These are phyloP conservation scores for Clarireedia sp. DNA, from an alignment of 2,329 filamentous ascomycete genomes.

Conservation along the genomic window DNA sequence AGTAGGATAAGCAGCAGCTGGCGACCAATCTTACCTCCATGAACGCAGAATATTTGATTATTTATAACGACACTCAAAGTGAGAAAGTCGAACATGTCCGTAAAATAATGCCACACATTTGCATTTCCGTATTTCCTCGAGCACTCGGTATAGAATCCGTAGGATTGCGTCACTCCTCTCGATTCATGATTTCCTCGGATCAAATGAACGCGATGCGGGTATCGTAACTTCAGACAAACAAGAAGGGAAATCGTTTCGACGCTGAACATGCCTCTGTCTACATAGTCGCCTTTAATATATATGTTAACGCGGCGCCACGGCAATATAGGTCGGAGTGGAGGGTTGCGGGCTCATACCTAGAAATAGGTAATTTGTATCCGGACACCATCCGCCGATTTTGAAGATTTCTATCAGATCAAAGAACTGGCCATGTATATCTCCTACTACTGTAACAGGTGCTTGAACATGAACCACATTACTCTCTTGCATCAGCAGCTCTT, in stretches of 20 bases:
- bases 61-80: conserved; percentile 97
- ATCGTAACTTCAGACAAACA: conserved; percentile 93
- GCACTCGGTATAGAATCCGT: conserved; percentile 98
- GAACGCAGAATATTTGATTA: conserved; percentile 97
- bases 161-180: conserved; percentile 94
- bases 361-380: conserved; percentile 97
- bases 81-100: conserved; percentile 99
- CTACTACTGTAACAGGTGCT: conserved; percentile 92
- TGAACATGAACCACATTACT: conserved; percentile 98
- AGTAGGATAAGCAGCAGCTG: conserved; percentile 13
- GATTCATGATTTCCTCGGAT: conserved; percentile 98
- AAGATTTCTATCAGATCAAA: conserved; percentile 99
- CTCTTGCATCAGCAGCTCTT: conserved; percentile 98
- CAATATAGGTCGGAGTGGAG: not conserved
- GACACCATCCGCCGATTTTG: conserved; percentile 93
- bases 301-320: conserved; percentile 7
- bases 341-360: conserved; percentile 51
- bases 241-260: conserved; percentile 98
- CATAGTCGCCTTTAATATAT: conserved; percentile 65
- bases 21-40: conserved; percentile 56
- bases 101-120: conserved; percentile 99
- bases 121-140: conserved; percentile 97
- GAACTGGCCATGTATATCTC: conserved; percentile 98
- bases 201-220: conserved; percentile 88
- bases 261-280: conserved; percentile 96